Evolutionary conservation across 306 rosid genomes (phyloP).

Genomic region (Urtica urens): DNA sequence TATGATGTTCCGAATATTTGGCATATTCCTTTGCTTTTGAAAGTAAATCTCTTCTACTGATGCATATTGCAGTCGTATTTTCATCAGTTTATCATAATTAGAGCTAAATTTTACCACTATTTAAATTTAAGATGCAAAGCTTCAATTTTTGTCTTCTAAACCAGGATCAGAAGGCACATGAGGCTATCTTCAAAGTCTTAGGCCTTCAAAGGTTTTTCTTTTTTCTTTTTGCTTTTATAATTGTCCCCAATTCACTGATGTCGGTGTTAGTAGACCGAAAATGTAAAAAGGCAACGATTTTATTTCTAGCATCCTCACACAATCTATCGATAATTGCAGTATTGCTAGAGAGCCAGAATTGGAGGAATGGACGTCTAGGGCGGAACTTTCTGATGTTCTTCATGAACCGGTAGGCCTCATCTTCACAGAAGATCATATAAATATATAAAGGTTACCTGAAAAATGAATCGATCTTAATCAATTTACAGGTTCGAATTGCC

Average conservation of each 20-base stretch:
- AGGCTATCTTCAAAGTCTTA: conserved; percentile 33
- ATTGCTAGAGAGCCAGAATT: conserved; percentile 25
- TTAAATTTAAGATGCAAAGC: conserved; percentile 1
- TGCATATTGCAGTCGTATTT: not conserved
- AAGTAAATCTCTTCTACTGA: conserved; percentile 34
- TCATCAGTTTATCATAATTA: too few species aligned
- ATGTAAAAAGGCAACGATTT: too few species aligned
- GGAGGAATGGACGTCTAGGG: conserved; percentile 34
- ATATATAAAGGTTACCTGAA: conserved; percentile 2
- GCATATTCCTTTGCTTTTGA: conserved; percentile 85
- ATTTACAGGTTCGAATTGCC: conserved; percentile 72
- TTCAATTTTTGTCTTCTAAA: conserved; percentile 3
- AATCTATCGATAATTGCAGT: conserved; percentile 21
- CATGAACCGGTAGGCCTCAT: conserved; percentile 31
- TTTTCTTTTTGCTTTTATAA: too few species aligned
- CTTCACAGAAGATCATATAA: not conserved
- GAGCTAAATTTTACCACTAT: not conserved
- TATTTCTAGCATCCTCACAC: conserved; percentile 3
- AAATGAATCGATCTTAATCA: not conserved
- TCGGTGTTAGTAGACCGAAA: too few species aligned
- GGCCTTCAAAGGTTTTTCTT: conserved; percentile 32
- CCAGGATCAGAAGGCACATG: conserved; percentile 41
- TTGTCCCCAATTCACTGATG: too few species aligned
- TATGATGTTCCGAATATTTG: conserved; percentile 95
- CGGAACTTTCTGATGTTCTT: conserved; percentile 25